These are phyloP conservation scores for Backusella sp. DNA, from an alignment of 192 early-diverging fungal species.

Conservation along the genomic window DNA sequence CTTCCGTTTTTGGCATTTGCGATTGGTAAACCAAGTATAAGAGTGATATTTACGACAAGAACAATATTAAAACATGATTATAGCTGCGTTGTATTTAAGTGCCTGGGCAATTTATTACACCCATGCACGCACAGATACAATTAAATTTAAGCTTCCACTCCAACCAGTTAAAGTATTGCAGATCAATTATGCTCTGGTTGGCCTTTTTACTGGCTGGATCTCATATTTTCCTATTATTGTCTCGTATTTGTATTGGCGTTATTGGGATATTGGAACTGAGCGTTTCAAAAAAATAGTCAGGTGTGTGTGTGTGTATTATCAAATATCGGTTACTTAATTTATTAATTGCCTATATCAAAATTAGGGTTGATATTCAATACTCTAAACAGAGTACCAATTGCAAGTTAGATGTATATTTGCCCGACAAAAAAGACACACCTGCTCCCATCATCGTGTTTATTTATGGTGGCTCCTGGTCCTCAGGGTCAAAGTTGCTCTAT, in stretches of 20 bases:
- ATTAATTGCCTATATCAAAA: neutral
- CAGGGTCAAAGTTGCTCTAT: slow-evolving; percentile 49
- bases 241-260: slow-evolving; percentile 34
- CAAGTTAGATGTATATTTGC: slow-evolving; percentile 32
- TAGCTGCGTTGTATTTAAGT: slow-evolving; percentile 30
- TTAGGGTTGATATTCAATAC: slow-evolving; percentile 34
- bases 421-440: slow-evolving; percentile 4
- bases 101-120: slow-evolving; percentile 32
- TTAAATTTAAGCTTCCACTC: slow-evolving; percentile 35
- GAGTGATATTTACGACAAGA: neutral
- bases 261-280: slow-evolving; percentile 24
- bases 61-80: too few relatives aligned
- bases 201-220: slow-evolving; percentile 19
- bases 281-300: slow-evolving; percentile 30
- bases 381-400: neutral
- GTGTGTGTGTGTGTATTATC: slow-evolving; percentile 16
- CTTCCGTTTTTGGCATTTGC: slow-evolving; percentile 31
- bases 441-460: slow-evolving; percentile 53
- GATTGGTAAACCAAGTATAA: slow-evolving; percentile 23
- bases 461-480: slow-evolving; percentile 55
- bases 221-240: slow-evolving; percentile 31
- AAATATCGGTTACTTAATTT: neutral
- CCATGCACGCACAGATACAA: slow-evolving; percentile 33
- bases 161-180: slow-evolving; percentile 38
- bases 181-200: slow-evolving; percentile 31